Evolutionary conservation across 208 protist species (phyloP), one percentile per base, ranked within the genome.

Genomic region (Leishmania braziliensis): DNA sequence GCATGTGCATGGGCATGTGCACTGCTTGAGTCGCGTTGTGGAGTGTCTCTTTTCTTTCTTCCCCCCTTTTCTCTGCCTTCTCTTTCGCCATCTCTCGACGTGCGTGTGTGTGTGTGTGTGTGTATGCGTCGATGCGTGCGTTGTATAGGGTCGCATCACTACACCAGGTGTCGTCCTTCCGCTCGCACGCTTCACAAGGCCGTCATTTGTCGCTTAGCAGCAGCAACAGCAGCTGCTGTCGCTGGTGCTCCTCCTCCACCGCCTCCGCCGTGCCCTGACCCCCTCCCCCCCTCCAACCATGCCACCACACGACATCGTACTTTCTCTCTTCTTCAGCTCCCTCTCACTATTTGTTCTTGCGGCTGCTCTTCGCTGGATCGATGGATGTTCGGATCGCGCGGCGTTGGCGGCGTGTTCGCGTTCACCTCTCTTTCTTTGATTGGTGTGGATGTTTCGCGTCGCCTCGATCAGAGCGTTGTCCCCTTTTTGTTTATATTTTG

Each of bases 401-500:
- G 43, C 43, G 43, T 46, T 46, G 43, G 43, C 43, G 43, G 43
- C 43, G 43, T 46, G 43, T 46, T 46, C 43, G 43, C 43, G 43
- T 46, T 46, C 43, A 6, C 43, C 43, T 46, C 43, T 46, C 43
- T 46, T 46, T 46, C 43, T 46, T 46, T 46, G 43, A 46, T 46
- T 6, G 43, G 3, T 46, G 43, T 46, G 43, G 43, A 46, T 46
- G 43, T 46, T 0, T 46, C 43, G 43, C 43, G 43, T 46, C 43
- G 43, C 43, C 43, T 46, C 43, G 43, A 46, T 46, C 43, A 73
- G 69, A 39, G 36, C 75, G 46, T 69, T 48, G 29, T 78, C 56
- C 20, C 50, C 54, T 78, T 70, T 79, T 72, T 58, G 43, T 46
- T 79, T 79, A 54, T 71, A 1, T 29, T 75, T 43, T 75, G 39